Base-by-base conservation (phyloP, 2,329 filamentous ascomycete species). In the Allantophomopsis lycopodina region DNA sequence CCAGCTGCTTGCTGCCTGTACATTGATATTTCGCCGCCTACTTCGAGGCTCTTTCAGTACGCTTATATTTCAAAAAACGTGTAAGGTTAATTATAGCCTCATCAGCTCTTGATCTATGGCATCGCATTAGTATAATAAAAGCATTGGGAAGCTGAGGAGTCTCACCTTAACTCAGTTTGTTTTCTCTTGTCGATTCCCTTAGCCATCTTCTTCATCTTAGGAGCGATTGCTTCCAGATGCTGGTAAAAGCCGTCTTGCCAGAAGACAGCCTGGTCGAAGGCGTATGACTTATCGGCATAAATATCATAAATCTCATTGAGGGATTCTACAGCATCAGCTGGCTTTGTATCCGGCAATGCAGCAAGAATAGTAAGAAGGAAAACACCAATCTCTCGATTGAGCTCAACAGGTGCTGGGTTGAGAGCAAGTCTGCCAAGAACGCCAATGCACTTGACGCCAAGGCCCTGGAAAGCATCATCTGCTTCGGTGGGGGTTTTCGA, bases 281-380 rank as follows among this genome's bases (percentile, higher is more conserved):
- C 60, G 40, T 62, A 65, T 11, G 62, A 64, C 54, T 76, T 73
- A 51, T 82, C 73, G 18, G 67, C 71, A 56, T 82, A 83, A 7
- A 83, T 66, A 48, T 82, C 78, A 47, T 79, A 79, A 14, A 83
- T 45, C 55, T 79, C 74, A 56, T 81, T 74, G 34, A 82, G 59
- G 13, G 74, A 72, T 58, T 82, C 77, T 23, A 82, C 66, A 5
- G 65, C 64, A 35, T 79, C 73, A 2, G 74, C 76, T 2, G 66
- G 57, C 2, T 72, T 63, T 1, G 68, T 69, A 35, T 67, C 60
- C 5, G 74, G 71, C 14, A 72, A 58, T 8, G 57, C 56, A 23
- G 65, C 60, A 23, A 79, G 57, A 5, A 76, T 55, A 2, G 67
- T 72, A 39, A 81, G 46, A 37, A 83, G 60, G 54, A 81, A 82